Base-by-base conservation (phyloP, 257 asterid species). In the Craterostigma plantagineum region DNA sequence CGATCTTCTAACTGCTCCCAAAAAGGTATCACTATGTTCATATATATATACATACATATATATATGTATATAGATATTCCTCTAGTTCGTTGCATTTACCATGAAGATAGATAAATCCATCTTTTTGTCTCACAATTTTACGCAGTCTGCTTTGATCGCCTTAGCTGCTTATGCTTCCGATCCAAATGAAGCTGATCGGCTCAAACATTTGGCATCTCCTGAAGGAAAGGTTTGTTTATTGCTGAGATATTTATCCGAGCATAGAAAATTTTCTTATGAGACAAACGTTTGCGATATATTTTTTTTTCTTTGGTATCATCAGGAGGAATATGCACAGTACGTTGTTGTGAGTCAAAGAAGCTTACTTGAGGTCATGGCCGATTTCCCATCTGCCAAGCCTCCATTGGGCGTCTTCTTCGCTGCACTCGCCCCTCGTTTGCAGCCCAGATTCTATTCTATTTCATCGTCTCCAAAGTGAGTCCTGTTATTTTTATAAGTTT, bases 341-440 rank as follows among this genome's bases (percentile, higher is more conserved):
- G 46, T 87, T 17, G 68, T 79, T 50, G 68, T 79, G 39, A 70
- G 70, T 52, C 95, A 82, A 63, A 74, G 95, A 72, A 87, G 92
- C 67, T 73, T 87, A 27, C 92, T 82, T 33, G 93, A 87, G 63
- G 75, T 87, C 49, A 74, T 87, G 95, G 63, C 81, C 6, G 92
- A 74, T 16, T 82, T 82, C 62, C 79, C 85, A 9, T 82, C 98
- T 8, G 73, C 90, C 65, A 82, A 70, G 61, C 93, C 93, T 46
- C 70, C 92, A 42, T 49, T 87, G 14, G 98, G 98, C 43, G 93
- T 82, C 60, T 87, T 87, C 83, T 87, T 87, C 57, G 98, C 98
- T 9, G 84, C 77, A 53, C 52, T 87, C 53, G 81, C 86, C 54
- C 93, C 92, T 35, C 98, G 95, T 7, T 59, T 87, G 46, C 90